Conservation (phyloP, 495 filamentous ascomycete genomes). For the Hypoxylon fuscum region DNA sequence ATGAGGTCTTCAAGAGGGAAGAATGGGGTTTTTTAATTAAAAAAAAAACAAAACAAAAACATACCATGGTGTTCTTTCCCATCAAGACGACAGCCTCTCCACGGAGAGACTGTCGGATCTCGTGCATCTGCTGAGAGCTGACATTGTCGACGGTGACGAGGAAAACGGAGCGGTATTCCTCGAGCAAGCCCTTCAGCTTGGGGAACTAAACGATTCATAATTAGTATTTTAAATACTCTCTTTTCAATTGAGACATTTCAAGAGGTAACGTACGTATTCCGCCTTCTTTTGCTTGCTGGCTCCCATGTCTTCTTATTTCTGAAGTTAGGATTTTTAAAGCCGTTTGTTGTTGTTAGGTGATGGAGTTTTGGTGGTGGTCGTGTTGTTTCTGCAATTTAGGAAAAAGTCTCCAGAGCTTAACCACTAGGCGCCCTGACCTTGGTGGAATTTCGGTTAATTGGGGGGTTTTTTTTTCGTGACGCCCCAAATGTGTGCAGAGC, state of each 20-base stretch:
- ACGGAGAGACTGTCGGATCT: constrained; percentile 91
- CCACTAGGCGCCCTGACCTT: too few relatives aligned
- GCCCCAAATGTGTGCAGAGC: constrained; percentile 28
- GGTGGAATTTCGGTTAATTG: constrained; percentile 44
- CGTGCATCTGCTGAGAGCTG: constrained; percentile 99
- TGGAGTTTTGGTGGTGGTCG: constrained; percentile 18
- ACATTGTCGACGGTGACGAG: constrained; percentile 96
- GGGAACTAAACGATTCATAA: constrained; percentile 69
- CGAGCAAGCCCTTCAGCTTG: constrained; percentile 93
- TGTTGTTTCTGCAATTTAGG: constrained; percentile 16
- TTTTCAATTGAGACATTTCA: not conserved
- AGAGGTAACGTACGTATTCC: constrained; percentile 68
- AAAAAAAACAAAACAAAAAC: too few relatives aligned
- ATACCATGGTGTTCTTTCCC: constrained; percentile 99
- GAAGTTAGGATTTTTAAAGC: constrained; percentile 99
- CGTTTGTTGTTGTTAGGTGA: constrained; percentile 52
- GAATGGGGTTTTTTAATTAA: too few relatives aligned
- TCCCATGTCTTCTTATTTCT: constrained; percentile 97
- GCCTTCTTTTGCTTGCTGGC: constrained; percentile 94
- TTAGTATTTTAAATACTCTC: constrained; percentile 20
- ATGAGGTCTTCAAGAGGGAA: constrained; percentile 4
- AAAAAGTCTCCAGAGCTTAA: constrained; percentile 22
- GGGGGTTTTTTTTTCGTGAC: constrained; percentile 42
- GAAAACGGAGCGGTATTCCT: constrained; percentile 95
- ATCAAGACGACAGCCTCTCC: constrained; percentile 93